Conservation (phyloP, 2,329 filamentous ascomycete genomes). For the Colletotrichum zoysiae region DNA sequence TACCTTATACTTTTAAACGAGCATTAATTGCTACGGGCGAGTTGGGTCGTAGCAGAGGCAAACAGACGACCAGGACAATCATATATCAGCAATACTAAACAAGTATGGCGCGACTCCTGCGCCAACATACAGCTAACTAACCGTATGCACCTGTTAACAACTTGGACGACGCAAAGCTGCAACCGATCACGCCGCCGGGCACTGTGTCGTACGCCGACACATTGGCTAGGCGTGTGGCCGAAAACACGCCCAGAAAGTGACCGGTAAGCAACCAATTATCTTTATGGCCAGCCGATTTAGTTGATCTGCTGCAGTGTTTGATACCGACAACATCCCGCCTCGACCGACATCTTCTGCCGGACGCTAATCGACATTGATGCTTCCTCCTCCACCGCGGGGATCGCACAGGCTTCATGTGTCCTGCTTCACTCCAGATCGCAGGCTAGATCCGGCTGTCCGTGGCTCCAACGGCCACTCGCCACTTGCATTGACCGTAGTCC, state of each 20-base stretch:
- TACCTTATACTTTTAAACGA: not conserved
- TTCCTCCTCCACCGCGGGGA: constrained; percentile 6
- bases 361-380: not conserved
- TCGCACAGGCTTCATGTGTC: constrained; percentile 16
- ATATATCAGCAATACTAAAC: not conserved
- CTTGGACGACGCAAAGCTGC: constrained; percentile 7
- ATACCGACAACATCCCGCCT: not conserved
- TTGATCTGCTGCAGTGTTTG: not conserved
- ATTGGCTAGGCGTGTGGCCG: not conserved
- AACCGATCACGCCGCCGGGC: not conserved
- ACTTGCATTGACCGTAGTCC: constrained; percentile 13
- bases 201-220: constrained; percentile 22
- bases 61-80: not conserved
- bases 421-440: constrained; percentile 4
- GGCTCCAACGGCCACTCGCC: not conserved
- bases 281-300: not conserved
- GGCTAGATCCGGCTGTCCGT: constrained; percentile 6
- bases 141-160: constrained; percentile 11
- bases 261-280: not conserved
- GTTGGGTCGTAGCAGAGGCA: not conserved
- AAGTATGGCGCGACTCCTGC: not conserved
- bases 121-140: constrained; percentile 5
- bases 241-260: not conserved
- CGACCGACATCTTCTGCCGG: not conserved
- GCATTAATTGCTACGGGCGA: not conserved